A percentile compares a stretch with the other conserved stretches of the same genome.
These are phyloP conservation scores for Carex scoparia DNA, from an alignment of 176 grass and related monocot species.

Conservation along the genomic window DNA sequence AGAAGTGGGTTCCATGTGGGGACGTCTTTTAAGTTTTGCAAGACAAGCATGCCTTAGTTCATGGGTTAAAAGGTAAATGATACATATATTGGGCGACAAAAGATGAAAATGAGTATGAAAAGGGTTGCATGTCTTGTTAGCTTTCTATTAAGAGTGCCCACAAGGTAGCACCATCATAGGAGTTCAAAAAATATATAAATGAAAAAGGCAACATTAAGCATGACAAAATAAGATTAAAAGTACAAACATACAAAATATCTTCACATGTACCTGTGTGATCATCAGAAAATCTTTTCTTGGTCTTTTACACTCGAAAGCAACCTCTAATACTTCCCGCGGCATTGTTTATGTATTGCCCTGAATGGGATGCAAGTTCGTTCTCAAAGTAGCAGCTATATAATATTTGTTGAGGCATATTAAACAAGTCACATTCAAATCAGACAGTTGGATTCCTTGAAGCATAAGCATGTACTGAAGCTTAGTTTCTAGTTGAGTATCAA, in stretches of 20 bases:
- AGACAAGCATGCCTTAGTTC: slow-evolving; percentile 23
- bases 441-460: background rate
- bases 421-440: background rate
- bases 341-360: background rate
- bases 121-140: slow-evolving; percentile 26
- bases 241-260: slow-evolving; percentile 2
- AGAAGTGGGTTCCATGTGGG: background rate
- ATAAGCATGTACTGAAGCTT: background rate
- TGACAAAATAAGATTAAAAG: slow-evolving; percentile 17
- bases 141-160: slow-evolving; percentile 16
- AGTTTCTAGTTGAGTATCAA: background rate
- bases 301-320: background rate
- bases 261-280: background rate
- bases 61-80: slow-evolving; percentile 28
- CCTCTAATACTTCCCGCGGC: background rate
- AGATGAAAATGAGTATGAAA: slow-evolving; percentile 9
- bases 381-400: background rate
- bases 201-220: slow-evolving; percentile 20
- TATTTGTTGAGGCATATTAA: background rate
- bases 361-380: background rate
- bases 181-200: background rate
- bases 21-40: background rate
- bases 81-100: slow-evolving; percentile 15
- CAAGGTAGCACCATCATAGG: slow-evolving; percentile 21
- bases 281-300: slow-evolving; percentile 11